Base-by-base conservation (phyloP, 257 asterid genomes). In the Nicotiana otophora region DNA sequence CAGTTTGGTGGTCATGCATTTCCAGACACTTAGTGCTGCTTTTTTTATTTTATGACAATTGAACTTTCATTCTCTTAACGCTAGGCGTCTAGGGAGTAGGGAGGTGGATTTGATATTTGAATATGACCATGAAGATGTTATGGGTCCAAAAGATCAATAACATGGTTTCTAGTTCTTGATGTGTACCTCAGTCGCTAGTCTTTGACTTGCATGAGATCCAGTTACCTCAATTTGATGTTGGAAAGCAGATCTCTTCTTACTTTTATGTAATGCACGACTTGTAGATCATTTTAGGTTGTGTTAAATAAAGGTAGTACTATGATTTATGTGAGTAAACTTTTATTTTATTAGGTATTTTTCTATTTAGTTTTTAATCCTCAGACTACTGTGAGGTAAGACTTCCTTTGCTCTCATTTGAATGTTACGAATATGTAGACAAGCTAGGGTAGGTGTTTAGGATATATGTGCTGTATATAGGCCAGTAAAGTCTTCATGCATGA, bases 201-300 rank as follows among this genome's bases (percentile, higher is more conserved):
- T 23, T 23, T 46, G 36, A 72, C 14, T 72, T 72, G 78, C 36
- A 72, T 72, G 78, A 72, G 60, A 20, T 72, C 36, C 78, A 72
- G 39, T n/a, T 42, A 23, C 4, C 36, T 20, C 36, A 11, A 19
- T 46, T 51, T 72, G 31, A 46, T 72, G 78, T 57, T 57, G 20
- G 63, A 57, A 57, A 57, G 63, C 63, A 57, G 63, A 57, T 57
- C 26, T 16, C 20, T 57, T 57, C n/a, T 57, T 17, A 19, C 63
- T 53, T 17, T 15, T 72, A 28, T 72, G 36, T 46, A 72, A 46
- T 72, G 7, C 78, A 36, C 0, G 36, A 72, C 36, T 72, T 72
- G 55, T 46, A 70, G 58, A 46, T 72, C 60, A 72, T 72, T 58
- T 72, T 72, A 20, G 36, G 78, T 46, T 11, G 78, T 72, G 36